Evolutionary conservation across 108 stramenopile species (phyloP), one percentile per base, ranked within the genome.

Genomic region (Cyclotella kingstonii): DNA sequence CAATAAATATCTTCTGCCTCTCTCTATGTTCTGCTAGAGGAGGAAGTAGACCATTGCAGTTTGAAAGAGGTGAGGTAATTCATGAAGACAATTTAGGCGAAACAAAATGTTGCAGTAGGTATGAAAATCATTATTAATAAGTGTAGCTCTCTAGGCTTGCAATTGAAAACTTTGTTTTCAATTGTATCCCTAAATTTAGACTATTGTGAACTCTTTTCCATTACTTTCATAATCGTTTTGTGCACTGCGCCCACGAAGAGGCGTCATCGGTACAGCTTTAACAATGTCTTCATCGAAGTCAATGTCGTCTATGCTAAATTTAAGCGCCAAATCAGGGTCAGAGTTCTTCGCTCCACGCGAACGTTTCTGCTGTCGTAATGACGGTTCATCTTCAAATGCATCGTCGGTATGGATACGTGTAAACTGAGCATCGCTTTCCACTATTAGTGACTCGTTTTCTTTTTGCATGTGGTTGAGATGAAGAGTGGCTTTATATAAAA

Each of bases 401-500:
- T 75, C 73, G 40, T 60, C 60, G 39, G 41, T 38, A 48, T 54
- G 45, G 3, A 75, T 38, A 5, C 60, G 53, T 19, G 66, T 36
- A 28, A 75, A 75, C 12, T 76, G 21, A 25, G 54, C 35, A 38
- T 70, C 40, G 26, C 44, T 71, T 29, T 74, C 52, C 7, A 43
- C 38, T 9, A 57, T 54, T 48, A 17, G 31, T 21, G 27, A 31
- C 9, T 7, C n/a, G 17, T 50, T 73, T 14, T 63, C 67, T 7
- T 45, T 62, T 36, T 73, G 45, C 36, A 62, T 54, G 29, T 50
- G 40, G 30, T 83, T 83, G 7, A 89, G 23, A 66, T 85, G 83
- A 59, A 78, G 82, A 18, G 79, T 71, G 28, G 83, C 54, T 70
- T 95, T 95, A 57, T 91, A 95, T 48, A 90, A 31, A 28, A 84